phyloP scores from a whole-genome alignment of 306 rosid species.

The peach (Prunus persica) region DNA sequence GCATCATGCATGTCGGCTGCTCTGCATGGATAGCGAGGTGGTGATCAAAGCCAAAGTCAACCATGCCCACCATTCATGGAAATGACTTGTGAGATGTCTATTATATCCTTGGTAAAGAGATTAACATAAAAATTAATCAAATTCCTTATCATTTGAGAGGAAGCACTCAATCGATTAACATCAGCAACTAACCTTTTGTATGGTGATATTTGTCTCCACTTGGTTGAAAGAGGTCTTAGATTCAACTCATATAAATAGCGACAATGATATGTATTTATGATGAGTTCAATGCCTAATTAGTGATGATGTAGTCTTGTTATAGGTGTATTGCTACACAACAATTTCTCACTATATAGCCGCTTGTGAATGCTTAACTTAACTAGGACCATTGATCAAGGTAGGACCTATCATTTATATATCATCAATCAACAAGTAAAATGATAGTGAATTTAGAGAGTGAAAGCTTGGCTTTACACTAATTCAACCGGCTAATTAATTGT shows the following conservation, averaged over 20 bases:
- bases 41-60: not conserved
- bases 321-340: too few species aligned
- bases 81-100: not conserved
- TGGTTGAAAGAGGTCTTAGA: fast-evolving
- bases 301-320: too few species aligned
- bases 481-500: slow-evolving; percentile 30
- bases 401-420: slow-evolving; percentile 1
- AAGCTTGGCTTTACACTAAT: not conserved
- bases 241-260: too few species aligned
- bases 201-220: too few species aligned
- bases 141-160: not conserved
- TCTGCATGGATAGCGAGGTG: not conserved
- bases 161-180: too few species aligned
- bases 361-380: not conserved
- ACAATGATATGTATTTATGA: too few species aligned
- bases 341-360: not conserved
- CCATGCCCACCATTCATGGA: not conserved
- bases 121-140: not conserved
- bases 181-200: fast-evolving
- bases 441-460: slow-evolving; percentile 2
- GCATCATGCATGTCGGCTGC: not conserved
- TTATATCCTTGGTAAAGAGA: not conserved
- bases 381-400: not conserved
- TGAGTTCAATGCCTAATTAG: too few species aligned
- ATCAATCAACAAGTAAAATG: slow-evolving; percentile 15